These are phyloP conservation scores for Parachaetomium inaequale DNA, from an alignment of 495 filamentous ascomycete species.

Conservation along the genomic window DNA sequence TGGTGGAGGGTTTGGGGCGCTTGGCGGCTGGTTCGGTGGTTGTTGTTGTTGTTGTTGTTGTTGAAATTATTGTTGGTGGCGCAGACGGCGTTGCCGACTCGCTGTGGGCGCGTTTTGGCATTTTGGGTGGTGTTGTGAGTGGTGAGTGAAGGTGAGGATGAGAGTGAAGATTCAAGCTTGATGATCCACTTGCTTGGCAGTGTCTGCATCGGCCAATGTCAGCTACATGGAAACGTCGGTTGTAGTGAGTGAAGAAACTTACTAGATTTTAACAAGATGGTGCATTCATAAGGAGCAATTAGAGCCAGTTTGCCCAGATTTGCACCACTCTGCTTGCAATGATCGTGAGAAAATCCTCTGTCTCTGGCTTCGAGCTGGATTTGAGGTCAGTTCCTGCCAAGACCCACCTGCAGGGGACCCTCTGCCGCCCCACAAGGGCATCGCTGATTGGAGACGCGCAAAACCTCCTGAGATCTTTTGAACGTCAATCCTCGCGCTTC, in stretches of 20 bases:
- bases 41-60: not conserved
- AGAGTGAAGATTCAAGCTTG: not conserved
- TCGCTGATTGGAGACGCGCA: conserved; percentile 14
- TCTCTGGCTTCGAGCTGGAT: too few species aligned
- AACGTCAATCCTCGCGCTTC: conserved; percentile 19
- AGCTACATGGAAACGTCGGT: not conserved
- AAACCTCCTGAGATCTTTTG: conserved; percentile 12
- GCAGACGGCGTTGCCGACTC: not conserved
- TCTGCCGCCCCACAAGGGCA: not conserved
- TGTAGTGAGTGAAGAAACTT: not conserved
- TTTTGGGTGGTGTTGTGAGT: conserved; percentile 1
- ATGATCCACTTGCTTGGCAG: conserved; percentile 2
- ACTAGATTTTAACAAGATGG: not conserved
- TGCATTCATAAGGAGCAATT: too few species aligned
- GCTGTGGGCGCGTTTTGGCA: conserved; percentile 24
- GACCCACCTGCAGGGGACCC: not conserved
- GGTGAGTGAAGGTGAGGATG: conserved; percentile 2
- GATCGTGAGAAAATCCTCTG: too few species aligned
- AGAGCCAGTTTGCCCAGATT: too few species aligned
- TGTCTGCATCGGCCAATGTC: not conserved
- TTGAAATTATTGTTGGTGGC: not conserved
- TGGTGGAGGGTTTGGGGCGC: conserved; percentile 13
- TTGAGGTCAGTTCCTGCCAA: not conserved
- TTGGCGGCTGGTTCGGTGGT: conserved; percentile 13
- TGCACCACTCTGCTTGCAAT: too few species aligned